Evolutionary conservation across 164 flowering plant genomes (phyloP).

Genomic region (Dillenia turbinata): DNA sequence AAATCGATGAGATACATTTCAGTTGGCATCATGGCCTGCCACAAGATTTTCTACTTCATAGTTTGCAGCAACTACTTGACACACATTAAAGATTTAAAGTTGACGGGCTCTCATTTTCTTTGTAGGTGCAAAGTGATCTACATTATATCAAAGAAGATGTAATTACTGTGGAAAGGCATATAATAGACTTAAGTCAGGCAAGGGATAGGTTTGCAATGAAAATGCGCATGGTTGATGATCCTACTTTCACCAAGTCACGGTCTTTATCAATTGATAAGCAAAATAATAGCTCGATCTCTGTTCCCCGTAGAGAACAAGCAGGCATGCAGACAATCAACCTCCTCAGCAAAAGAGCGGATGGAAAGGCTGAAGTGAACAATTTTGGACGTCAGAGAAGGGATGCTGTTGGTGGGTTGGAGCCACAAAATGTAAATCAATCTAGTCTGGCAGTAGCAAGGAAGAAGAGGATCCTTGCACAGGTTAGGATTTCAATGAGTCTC

Average conservation of each 20-base stretch:
- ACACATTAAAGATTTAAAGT: not conserved
- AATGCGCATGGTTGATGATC: slow-evolving; percentile 61
- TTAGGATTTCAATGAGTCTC: slow-evolving; percentile 18
- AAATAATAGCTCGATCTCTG: slow-evolving; percentile 36
- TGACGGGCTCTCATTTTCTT: not conserved
- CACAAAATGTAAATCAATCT: slow-evolving; percentile 52
- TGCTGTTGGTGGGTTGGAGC: slow-evolving; percentile 56
- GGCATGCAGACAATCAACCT: slow-evolving; percentile 38
- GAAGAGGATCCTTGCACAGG: slow-evolving; percentile 79
- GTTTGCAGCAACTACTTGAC: no score
- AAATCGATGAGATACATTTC: no score
- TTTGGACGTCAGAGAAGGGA: slow-evolving; percentile 50
- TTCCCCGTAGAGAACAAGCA: slow-evolving; percentile 42
- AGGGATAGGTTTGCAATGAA: slow-evolving; percentile 69
- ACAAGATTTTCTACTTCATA: no score
- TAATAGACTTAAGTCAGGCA: slow-evolving; percentile 64
- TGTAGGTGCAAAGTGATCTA: slow-evolving; percentile 80
- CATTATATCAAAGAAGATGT: slow-evolving; percentile 85
- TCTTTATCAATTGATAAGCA: slow-evolving; percentile 50
- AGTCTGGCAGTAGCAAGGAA: slow-evolving; percentile 63
- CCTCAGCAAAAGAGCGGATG: slow-evolving; percentile 44
- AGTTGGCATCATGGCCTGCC: no score
- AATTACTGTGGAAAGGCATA: slow-evolving; percentile 70
- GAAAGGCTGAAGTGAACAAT: slow-evolving; percentile 44
- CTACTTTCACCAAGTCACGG: slow-evolving; percentile 34